Base-by-base conservation (phyloP, 2,329 filamentous ascomycete species). In the Blastomyces silverae region DNA sequence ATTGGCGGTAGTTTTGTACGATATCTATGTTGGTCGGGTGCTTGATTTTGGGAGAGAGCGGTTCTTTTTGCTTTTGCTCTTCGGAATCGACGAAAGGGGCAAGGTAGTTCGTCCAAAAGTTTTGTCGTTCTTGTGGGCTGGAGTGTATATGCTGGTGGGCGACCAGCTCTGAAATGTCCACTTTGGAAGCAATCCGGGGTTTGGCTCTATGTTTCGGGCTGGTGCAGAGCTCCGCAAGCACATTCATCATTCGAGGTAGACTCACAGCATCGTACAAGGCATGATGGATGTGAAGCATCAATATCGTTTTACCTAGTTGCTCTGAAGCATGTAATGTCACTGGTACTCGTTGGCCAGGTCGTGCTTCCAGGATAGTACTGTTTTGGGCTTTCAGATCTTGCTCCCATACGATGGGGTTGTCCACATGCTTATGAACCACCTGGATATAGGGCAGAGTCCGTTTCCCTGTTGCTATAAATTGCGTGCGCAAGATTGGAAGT, bases 211-310 rank as follows among this genome's bases (percentile, higher is more conserved):
- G 13, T 17, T 67, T 59, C 8, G 46, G 28, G 53, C 69, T 71
- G 50, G 70, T 77, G 76, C 74, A 86, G 46, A 79, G 68, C 4
- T 70, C 67, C 66, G 81, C 75, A 15, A 88, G 76, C 52, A 83
- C 76, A 17, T 81, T 72, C 28, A 91, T 78, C 6, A 96, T 77
- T 0, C 82, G 73, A 0, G 87, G 84, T 4, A 97, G 79, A 70
- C 90, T 94, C 66, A 95, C 82, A 6, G 88, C 92, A 73, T 97
- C 93, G 72, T 97, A 97, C 0, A 97, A 80, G 0, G 90, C 89
- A 73, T 97, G 92, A 67, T 96, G 92, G 4, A 97, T 87, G 34
- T 80, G 80, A 5, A 91, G 79, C 1, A 83, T 77, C 57, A 77
- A 64, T 8, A 69, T 66, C 68, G 77, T 79, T 20, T 74, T 74